Base-by-base conservation (phyloP, 495 filamentous ascomycete species). In the Podospora fimiseda region DNA sequence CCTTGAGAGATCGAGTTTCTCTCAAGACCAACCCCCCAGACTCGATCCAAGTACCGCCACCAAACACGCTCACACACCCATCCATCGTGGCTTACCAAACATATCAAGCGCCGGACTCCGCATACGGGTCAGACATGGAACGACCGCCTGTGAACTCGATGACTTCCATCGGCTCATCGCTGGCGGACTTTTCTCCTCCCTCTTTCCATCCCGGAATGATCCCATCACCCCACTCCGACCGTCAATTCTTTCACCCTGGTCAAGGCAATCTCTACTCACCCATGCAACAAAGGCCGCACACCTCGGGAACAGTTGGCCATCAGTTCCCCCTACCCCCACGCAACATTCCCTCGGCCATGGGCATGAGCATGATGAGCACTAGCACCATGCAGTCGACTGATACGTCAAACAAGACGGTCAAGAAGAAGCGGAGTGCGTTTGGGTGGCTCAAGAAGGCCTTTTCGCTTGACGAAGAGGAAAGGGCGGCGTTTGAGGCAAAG, bases 401-500 rank as follows among this genome's bases (percentile, higher is more conserved):
- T 6, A 65, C 56, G 0, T 57, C 46, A 3, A 51, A 69, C 41
- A 65, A 57, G 56, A 67, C 68, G 36, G 43, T 79, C 23, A 80
- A 80, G 59, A 81, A 81, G 70, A 81, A 81, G 67, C 66, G 74
- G 21, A 81, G 78, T 60, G 77, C 75, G 7, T 81, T 81, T 50
- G 76, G 77, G 14, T 81, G 78, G 78, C 61, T 81, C 20, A 81
- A 79, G 61, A 81, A 81, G 64, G 77, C 77, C 16, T 81, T 81
- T 30, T 69, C 72, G 2, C 62, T 81, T 22, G 77, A 78, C 43
- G 78, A 81, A 13, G 78, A 81, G 57, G 78, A 81, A 55, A 70
- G 72, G 15, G 66, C 68, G 9, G 70, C 72, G 37, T 81, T 80
- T 42, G 76, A 79, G 50, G 65, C 68, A 33, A 69, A 67, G 54